Conservation (phyloP, 1,139 yeast genomes). For the Petasospora fabianii region DNA sequence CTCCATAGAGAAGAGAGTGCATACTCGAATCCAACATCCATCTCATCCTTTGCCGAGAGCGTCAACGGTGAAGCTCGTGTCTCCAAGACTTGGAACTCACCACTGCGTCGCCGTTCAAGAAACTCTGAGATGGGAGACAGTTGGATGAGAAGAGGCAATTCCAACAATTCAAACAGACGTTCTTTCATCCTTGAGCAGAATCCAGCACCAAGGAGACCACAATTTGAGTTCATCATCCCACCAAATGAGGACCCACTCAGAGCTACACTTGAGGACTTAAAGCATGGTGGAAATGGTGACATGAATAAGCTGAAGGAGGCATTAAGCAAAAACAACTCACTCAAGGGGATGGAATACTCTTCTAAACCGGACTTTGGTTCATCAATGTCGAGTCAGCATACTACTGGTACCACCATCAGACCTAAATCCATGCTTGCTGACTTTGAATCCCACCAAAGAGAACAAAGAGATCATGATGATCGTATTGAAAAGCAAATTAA, state of each 20-base stretch:
- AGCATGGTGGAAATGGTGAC: slow-evolving; percentile 62
- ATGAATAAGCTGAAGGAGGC: slow-evolving; percentile 30
- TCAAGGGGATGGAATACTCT: slow-evolving; percentile 9
- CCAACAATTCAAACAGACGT: slow-evolving; percentile 16
- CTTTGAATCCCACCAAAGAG: slow-evolving; percentile 7
- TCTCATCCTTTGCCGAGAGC: slow-evolving; percentile 31
- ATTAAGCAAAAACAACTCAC: slow-evolving; percentile 10
- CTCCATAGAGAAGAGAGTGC: slow-evolving; percentile 27
- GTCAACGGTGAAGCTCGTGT: slow-evolving; percentile 27
- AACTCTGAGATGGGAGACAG: slow-evolving; percentile 17
- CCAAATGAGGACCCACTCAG: slow-evolving; percentile 43
- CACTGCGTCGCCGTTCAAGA: slow-evolving; percentile 34
- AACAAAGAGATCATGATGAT: slow-evolving; percentile 11
- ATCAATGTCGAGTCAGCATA: slow-evolving; percentile 29
- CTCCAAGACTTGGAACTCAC: slow-evolving; percentile 52
- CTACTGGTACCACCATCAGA: slow-evolving; percentile 28
- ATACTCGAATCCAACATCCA: slow-evolving; percentile 49
- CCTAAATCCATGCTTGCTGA: slow-evolving; percentile 43
- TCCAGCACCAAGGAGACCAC: slow-evolving; percentile 3
- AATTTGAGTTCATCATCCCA: slow-evolving; percentile 6
- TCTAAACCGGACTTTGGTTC: slow-evolving; percentile 23
- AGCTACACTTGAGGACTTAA: slow-evolving; percentile 62
- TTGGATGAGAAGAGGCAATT: slow-evolving; percentile 15
- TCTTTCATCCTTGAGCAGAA: slow-evolving; percentile 21
- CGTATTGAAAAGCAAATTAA: slow-evolving; percentile 27